These are phyloP conservation scores for Fusarium sarcochroum DNA, from an alignment of 2,329 filamentous ascomycete species.

Conservation along the genomic window DNA sequence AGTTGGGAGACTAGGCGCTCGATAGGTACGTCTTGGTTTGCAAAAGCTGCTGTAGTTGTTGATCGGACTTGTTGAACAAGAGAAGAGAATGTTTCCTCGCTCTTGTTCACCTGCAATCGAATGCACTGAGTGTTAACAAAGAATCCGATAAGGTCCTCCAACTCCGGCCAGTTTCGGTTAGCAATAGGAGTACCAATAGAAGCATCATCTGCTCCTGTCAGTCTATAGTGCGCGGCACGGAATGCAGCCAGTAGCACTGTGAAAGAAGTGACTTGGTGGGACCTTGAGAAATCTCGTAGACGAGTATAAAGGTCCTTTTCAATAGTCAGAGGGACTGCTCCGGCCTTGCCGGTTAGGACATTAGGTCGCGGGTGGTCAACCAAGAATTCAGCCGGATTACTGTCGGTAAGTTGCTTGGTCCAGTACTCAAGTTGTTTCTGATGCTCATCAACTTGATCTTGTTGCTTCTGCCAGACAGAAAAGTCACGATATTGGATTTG, in stretches of 20 bases:
- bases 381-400: conserved; percentile 31
- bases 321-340: conserved; percentile 8
- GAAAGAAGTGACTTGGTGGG: conserved; percentile 18
- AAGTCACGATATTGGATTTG: conserved; percentile 49
- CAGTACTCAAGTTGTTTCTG: conserved; percentile 46
- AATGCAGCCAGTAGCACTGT: conserved; percentile 45
- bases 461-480: conserved; percentile 43
- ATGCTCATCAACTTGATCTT: conserved; percentile 27
- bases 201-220: conserved; percentile 45
- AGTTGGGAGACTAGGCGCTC: conserved; percentile 19
- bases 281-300: conserved; percentile 23
- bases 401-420: conserved; percentile 34
- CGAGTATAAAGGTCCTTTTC: conserved; percentile 18
- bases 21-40: conserved; percentile 18
- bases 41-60: not conserved
- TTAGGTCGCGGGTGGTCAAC: conserved; percentile 36
- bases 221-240: conserved; percentile 45
- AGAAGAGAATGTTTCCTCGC: too few species aligned
- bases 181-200: conserved; percentile 40
- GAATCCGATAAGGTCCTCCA: conserved; percentile 43
- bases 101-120: too few species aligned
- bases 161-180: conserved; percentile 35
- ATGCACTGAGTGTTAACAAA: conserved; percentile 49
- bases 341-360: conserved; percentile 30
- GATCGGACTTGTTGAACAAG: conserved; percentile 32